A percentile compares a stretch with the other conserved stretches of the same genome.
These are phyloP conservation scores for Citrus unshiu DNA, from an alignment of 345 rosid genomes.

Conservation along the genomic window DNA sequence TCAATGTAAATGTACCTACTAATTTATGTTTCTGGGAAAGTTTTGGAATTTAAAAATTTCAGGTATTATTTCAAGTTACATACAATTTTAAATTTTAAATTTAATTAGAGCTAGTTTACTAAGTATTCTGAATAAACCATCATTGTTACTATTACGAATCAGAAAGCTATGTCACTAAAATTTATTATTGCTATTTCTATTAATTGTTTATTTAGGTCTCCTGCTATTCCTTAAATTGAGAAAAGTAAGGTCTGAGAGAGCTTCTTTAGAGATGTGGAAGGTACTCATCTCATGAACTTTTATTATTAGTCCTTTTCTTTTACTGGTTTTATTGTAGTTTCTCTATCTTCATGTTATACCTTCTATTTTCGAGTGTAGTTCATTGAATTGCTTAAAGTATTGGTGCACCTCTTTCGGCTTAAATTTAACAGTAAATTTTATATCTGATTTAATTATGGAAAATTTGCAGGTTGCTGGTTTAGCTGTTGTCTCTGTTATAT, in stretches of 20 bases:
- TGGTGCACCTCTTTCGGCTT: not conserved
- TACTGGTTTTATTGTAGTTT: not conserved
- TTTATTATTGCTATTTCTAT: not conserved
- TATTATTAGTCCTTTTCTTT: not conserved
- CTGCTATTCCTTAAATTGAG: slow-evolving; percentile 24
- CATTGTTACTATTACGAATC: not conserved
- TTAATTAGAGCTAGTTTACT: not conserved
- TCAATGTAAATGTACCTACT: not conserved
- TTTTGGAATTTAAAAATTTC: not conserved
- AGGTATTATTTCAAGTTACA: not conserved
- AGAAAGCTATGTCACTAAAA: not conserved
- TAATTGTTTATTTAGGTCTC: slow-evolving; percentile 19
- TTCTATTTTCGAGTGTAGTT: not conserved
- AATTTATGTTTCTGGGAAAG: not conserved
- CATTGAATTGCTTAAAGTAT: not conserved
- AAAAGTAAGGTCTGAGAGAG: slow-evolving; percentile 31
- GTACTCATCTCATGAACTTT: slow-evolving; percentile 9
- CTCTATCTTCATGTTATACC: not conserved
- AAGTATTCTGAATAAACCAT: not conserved
- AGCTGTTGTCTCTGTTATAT: slow-evolving; percentile 28
- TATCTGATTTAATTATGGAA: not conserved
- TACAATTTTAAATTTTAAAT: not conserved
- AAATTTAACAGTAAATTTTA: not conserved
- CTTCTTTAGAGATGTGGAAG: slow-evolving; percentile 39
- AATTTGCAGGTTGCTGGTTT: slow-evolving; percentile 38